Evolutionary conservation across 345 rosid species (phyloP), one percentile per base, ranked within the genome.

Genomic region (Rubroshorea leprosula): DNA sequence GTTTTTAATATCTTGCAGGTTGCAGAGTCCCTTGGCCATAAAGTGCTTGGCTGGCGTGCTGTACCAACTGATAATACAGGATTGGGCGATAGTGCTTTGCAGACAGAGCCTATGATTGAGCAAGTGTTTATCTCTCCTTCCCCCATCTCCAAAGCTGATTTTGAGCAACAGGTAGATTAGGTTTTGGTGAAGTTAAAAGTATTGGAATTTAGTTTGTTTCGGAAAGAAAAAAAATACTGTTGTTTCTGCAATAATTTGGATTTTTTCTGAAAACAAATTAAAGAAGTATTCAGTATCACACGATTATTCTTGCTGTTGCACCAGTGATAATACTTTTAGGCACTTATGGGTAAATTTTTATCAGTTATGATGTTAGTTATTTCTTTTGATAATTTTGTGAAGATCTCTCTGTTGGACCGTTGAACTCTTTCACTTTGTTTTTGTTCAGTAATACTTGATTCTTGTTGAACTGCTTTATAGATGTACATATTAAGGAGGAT

Each of bases 11-110:
- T 50, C 16, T 23, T 61, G 41, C 43, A 93, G 99, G 94, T 89
- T 75, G 99, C 99, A 23, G 92, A 85, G 75, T 85, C 97, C 29
- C 87, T 94, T 64, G 99, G 99, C 4, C 99, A 94, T 62, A 75
- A 78, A 11, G 92, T 94, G 63, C 83, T 94, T 59, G 97, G 95
- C 23, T 94, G 99, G 99, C 80, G 99, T 55, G 21, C 78, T 47
- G 96, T 94, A 54, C 97, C 97, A 26, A 85, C 93, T 26, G 89
- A 94, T 63, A 90, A 94, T 54, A 68, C 89, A 10, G 92, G 84
- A 11, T 29, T 94, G 72, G 99, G 99, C 27, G 78, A 80, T 61
- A 67, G 86, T 67, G 99, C 99, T 62, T 54, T 85, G 80, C 82
- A 79, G 67, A 94, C 99, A 0, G 99, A 94, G 54, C 99, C 99